Evolutionary conservation across 495 filamentous ascomycete genomes (phyloP).

Genomic region (Lindgomyces ingoldianus): DNA sequence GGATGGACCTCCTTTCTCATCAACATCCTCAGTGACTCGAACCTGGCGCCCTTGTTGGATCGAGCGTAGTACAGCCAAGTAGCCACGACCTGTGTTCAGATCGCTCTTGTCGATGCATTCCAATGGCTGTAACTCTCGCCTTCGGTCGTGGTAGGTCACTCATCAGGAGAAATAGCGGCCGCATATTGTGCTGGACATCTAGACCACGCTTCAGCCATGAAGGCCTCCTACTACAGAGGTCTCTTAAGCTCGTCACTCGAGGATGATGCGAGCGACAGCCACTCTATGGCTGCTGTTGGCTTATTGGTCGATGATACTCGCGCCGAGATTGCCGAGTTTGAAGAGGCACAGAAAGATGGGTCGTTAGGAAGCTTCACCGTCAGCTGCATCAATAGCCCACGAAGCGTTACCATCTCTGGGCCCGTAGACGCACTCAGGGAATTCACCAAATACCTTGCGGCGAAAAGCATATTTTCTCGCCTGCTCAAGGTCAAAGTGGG

Average conservation of each 20-base stretch:
- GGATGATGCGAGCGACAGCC: too few species aligned
- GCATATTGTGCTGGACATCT: slow-evolving; percentile 9
- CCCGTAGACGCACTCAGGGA: too few species aligned
- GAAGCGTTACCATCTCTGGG: slow-evolving; percentile 41
- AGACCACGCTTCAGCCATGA: slow-evolving; percentile 20
- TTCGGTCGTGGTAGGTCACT: slow-evolving; percentile 38
- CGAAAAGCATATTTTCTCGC: too few species aligned
- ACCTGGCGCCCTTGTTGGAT: not conserved
- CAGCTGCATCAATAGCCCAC: slow-evolving; percentile 41
- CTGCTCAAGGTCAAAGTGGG: too few species aligned
- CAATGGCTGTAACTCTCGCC: slow-evolving; percentile 10
- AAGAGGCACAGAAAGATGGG: not conserved
- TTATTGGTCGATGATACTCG: not conserved
- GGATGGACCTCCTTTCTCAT: slow-evolving; percentile 23
- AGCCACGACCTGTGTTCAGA: slow-evolving; percentile 16
- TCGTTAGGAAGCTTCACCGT: slow-evolving; percentile 23
- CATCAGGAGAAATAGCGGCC: slow-evolving; percentile 41
- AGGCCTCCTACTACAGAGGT: slow-evolving; percentile 4
- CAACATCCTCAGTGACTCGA: not conserved
- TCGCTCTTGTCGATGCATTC: slow-evolving; percentile 35
- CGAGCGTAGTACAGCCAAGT: not conserved
- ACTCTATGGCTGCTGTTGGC: slow-evolving; percentile 1
- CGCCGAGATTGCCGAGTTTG: not conserved
- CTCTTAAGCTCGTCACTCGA: not conserved
- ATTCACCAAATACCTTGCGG: too few species aligned